These are phyloP conservation scores for Symbiodinium natans DNA, from an alignment of 73 alveolate genomes.

Conservation along the genomic window DNA sequence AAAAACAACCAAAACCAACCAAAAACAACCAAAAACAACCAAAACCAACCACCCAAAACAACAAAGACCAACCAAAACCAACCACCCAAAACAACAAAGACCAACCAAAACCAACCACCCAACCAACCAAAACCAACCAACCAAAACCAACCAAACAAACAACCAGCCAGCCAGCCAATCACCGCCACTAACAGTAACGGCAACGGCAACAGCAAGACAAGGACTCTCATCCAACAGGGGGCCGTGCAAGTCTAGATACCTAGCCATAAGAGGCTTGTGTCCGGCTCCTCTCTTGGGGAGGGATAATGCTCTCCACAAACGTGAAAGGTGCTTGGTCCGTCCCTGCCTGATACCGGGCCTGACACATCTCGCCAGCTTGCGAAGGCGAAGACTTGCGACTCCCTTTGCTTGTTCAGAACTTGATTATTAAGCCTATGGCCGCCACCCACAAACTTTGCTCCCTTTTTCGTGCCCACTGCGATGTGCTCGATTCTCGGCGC, in stretches of 20 bases:
- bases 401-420: background rate
- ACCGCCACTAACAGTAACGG: background rate
- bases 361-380: conserved; percentile 20
- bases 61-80: too few species aligned
- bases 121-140: too few species aligned
- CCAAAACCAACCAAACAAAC: too few species aligned
- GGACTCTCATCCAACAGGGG: background rate
- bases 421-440: background rate
- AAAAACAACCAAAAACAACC: too few species aligned
- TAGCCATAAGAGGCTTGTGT: background rate
- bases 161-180: background rate
- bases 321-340: background rate
- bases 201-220: background rate
- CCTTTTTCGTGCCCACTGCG: background rate
- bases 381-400: background rate
- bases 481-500: background rate
- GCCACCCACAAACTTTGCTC: background rate
- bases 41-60: too few species aligned
- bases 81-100: too few species aligned
- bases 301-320: background rate
- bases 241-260: background rate
- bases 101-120: too few species aligned
- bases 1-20: too few species aligned
- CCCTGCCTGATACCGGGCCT: conserved; percentile 14
- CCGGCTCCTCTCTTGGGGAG: background rate